A percentile compares a stretch with the other conserved stretches of the same genome.
phyloP scores from a whole-genome alignment of 2,329 filamentous ascomycete species.

The Pestalotiopsis sp. region DNA sequence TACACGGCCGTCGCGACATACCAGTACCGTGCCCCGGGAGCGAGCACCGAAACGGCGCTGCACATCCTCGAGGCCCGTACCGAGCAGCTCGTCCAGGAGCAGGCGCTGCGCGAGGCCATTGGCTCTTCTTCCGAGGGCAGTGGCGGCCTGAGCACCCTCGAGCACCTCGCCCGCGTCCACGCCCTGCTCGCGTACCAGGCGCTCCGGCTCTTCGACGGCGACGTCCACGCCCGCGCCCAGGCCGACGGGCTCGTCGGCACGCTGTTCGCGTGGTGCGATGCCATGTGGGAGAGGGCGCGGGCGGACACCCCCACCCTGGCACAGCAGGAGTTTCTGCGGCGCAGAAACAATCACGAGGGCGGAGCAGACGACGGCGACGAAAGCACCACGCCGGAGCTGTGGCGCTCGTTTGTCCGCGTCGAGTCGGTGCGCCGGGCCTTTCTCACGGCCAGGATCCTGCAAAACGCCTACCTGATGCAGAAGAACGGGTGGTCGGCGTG shows the following conservation, averaged over 20 bases:
- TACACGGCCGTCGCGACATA: slow-evolving; percentile 25
- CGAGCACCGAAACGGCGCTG: slow-evolving; percentile 15
- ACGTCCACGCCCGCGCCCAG: slow-evolving; percentile 32
- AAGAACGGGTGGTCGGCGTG: slow-evolving; percentile 28
- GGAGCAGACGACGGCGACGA: background rate
- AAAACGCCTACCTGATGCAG: slow-evolving; percentile 27
- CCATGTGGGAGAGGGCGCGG: slow-evolving; percentile 21
- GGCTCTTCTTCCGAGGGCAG: background rate
- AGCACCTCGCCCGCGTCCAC: slow-evolving; percentile 25
- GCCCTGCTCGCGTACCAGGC: slow-evolving; percentile 31
- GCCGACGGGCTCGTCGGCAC: slow-evolving; percentile 32
- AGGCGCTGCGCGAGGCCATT: slow-evolving; percentile 18
- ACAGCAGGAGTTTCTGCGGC: background rate
- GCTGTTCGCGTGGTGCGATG: slow-evolving; percentile 24
- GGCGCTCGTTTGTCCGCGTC: slow-evolving; percentile 30
- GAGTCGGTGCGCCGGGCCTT: slow-evolving; percentile 33
- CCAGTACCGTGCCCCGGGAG: slow-evolving; percentile 15
- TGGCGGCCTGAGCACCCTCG: slow-evolving; percentile 14
- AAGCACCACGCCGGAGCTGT: slow-evolving; percentile 13
- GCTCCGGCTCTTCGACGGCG: slow-evolving; percentile 36
- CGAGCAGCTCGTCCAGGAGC: slow-evolving; percentile 24
- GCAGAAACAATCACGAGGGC: background rate
- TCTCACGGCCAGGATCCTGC: slow-evolving; percentile 22
- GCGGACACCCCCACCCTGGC: background rate
- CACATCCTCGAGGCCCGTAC: slow-evolving; percentile 27